Evolutionary conservation across 2,329 filamentous ascomycete species (phyloP), one percentile per base, ranked within the genome.

Genomic region (Aspergillus intermedius): DNA sequence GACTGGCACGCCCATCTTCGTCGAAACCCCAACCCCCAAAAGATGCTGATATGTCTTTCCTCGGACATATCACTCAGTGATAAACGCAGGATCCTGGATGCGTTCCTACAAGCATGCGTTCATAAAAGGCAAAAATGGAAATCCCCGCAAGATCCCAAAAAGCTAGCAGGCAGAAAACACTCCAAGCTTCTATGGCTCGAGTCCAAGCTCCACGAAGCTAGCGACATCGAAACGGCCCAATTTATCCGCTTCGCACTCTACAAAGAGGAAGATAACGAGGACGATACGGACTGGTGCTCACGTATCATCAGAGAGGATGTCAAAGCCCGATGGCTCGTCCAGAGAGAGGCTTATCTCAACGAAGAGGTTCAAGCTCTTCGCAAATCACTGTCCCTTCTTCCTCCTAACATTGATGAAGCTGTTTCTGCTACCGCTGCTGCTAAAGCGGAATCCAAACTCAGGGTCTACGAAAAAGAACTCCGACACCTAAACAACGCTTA

Each of bases 1-100:
- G 40, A 15, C 44, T 39, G 32, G 53, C 28, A 48, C 49, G 46
- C 13, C 44, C 25, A 30, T 30, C 25, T 30, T 30, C 25, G 25
- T 30, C 25, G 51, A 50, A 42, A 30, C 32, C 41, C 52, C n/a
- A 13, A 19, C 7, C 35, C n/a, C 3, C 35, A 19, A 39, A 19
- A 9, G 3, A 9, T 39, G 13, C 15, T 19, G 2, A 39, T 19
- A 19, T 19, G 15, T 6, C 35, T 39, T 7, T n/a, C 17, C 8
- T 39, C 35, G 5, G 25, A 30, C 9, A 9, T 39, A 9, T 19
- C 35, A 15, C 5, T 39, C 15, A 19, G n/a, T n/a, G 15, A 19
- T 19, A 39, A 39, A n/a, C 15, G n/a, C 35, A 15, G 1, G 35
- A 39, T 39, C 10, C 15, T 17, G 7, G 2, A 17, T 6, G 35